These are phyloP conservation scores for Cercospora sp. DNA, from an alignment of 2,329 filamentous ascomycete genomes.

Conservation along the genomic window DNA sequence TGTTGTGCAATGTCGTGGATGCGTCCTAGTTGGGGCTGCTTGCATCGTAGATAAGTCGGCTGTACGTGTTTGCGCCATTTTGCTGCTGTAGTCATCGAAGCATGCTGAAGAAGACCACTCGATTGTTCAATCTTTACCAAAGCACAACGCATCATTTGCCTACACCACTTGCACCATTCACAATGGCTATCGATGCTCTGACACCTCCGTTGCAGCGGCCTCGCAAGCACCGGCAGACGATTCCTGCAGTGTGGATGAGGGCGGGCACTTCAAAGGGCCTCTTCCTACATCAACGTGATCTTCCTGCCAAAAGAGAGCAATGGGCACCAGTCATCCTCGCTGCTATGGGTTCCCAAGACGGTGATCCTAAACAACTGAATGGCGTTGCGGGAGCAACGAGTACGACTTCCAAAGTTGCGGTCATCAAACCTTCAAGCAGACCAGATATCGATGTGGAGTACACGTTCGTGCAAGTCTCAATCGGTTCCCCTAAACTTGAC, in stretches of 20 bases:
- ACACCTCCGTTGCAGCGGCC: not conserved
- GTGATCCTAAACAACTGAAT: conserved; percentile 30
- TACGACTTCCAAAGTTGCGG: conserved; percentile 32
- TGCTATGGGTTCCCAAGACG: conserved; percentile 39
- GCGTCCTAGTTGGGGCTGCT: not conserved
- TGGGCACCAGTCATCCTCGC: conserved; percentile 39
- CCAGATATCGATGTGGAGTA: conserved; percentile 30
- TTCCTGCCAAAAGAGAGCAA: conserved; percentile 32
- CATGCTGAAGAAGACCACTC: conserved; percentile 11
- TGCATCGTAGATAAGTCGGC: conserved; percentile 4
- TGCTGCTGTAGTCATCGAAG: not conserved
- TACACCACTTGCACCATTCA: conserved; percentile 1
- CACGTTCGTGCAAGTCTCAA: conserved; percentile 29
- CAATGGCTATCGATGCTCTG: conserved; percentile 14
- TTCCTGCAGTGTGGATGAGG: conserved; percentile 44
- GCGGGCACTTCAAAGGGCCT: conserved; percentile 46
- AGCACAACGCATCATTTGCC: not conserved
- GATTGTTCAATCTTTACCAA: not conserved
- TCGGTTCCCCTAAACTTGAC: conserved; percentile 27
- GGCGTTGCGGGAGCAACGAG: conserved; percentile 31
- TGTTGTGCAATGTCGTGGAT: not conserved
- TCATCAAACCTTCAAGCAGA: conserved; percentile 26
- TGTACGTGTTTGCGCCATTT: not conserved
- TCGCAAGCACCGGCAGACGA: conserved; percentile 13
- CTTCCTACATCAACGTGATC: conserved; percentile 42